Evolutionary conservation across 495 filamentous ascomycete genomes (phyloP), one percentile per base, ranked within the genome.

Genomic region (Oidiodendron maius): DNA sequence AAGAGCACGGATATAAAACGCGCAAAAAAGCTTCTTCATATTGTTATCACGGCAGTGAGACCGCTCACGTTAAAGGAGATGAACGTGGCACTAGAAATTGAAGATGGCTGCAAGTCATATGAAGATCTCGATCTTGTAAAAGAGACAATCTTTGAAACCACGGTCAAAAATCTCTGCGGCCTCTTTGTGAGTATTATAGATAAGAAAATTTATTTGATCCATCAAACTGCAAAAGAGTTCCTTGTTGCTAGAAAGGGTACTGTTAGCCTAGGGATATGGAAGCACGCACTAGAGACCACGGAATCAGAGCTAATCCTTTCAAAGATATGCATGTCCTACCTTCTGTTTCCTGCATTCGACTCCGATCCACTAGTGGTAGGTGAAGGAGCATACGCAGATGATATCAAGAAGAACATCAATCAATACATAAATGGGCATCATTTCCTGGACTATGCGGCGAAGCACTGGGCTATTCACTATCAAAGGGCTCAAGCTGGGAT

Each of bases 161-260:
- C 48, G 16, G 49, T 75, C 2, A 65, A 63, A 28, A 46, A 51
- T 15, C 22, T 69, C 12, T 72, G 67, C 40, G 64, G 69, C 2
- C 59, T 65, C 10, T 70, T 76, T 37, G 52, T 76, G 3, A 59
- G 59, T 17, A 53, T 70, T 1, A 59, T 63, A n/a, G 57, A 67
- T 38, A 61, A 57, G 5, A 61, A 56, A 20, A 51, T 73, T 15
- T 69, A 65, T 48, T 56, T 61, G 16, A 28, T 50, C 20, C 51
- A 64, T 38, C 47, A 54, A 41, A 59, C 53, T 47, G 66, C 66
- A 30, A 59, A 47, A 50, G 59, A 49, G 45, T 70, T 51, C 52
- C 58, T 53, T 44, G 45, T 50, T 51, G 8, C 3, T 2, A 4
- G 11, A 18, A 40, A 32, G 28, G n/a, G 8, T 8, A n/a, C 28